Conservation (phyloP, 805 yeast genomes). For the Yamadazyma laniorum region DNA sequence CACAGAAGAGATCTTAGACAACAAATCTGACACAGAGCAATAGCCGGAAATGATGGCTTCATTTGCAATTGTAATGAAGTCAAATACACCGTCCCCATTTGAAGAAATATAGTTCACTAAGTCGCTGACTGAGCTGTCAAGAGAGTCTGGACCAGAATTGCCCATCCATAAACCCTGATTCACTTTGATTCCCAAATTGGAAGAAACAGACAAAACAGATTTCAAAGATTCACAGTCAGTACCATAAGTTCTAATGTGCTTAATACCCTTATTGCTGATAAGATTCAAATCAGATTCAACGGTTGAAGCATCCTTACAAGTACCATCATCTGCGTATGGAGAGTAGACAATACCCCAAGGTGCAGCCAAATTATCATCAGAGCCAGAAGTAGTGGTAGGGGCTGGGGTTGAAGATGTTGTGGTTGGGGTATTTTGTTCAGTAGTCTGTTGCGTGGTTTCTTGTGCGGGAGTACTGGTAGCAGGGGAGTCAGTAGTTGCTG, state of each 20-base stretch:
- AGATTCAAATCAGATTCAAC: conserved; percentile 58
- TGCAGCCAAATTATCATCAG: conserved; percentile 21
- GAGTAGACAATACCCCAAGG: conserved; percentile 71
- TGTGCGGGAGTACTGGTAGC: conserved; percentile 16
- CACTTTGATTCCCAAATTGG: conserved; percentile 59
- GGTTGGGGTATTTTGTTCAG: conserved; percentile 17
- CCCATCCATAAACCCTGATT: conserved; percentile 89
- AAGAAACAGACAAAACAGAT: conserved; percentile 62
- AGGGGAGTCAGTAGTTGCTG: conserved; percentile 11
- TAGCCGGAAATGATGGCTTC: conserved; percentile 75
- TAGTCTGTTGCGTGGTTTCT: conserved; percentile 24
- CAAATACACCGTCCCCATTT: conserved; percentile 70
- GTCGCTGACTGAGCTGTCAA: conserved; percentile 56
- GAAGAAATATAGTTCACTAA: conserved; percentile 49
- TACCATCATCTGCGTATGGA: conserved; percentile 68
- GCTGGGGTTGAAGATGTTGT: conserved; percentile 15
- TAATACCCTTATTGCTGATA: conserved; percentile 62
- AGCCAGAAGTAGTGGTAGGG: conserved; percentile 18
- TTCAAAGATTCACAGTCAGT: conserved; percentile 75
- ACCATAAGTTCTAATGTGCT: conserved; percentile 74
- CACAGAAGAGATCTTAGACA: conserved; percentile 62
- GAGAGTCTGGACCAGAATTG: conserved; percentile 61
- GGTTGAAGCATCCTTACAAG: conserved; percentile 59
- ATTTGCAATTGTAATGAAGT: conserved; percentile 79
- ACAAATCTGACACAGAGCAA: conserved; percentile 59